Evolutionary conservation across 768 basidiomycete genomes (phyloP).

Genomic region (Clitopilus hobsonii): DNA sequence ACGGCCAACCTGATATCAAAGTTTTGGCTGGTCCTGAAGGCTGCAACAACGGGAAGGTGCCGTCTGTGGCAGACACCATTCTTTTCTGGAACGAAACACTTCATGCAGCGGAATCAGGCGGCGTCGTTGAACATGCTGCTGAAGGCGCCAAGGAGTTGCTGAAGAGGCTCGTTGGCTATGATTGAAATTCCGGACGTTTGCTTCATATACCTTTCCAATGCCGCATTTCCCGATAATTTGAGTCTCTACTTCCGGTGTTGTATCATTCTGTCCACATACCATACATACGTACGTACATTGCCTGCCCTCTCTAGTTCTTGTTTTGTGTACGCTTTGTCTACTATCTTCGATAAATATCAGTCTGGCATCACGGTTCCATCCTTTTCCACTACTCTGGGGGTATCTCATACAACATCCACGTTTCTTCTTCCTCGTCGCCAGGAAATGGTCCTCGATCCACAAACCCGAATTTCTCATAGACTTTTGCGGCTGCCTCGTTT

Average conservation of each 20-base stretch:
- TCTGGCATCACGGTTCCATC: background rate
- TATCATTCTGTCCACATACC: background rate
- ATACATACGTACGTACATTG: background rate
- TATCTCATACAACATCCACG: background rate
- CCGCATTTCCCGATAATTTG: no score
- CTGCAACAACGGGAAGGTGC: conserved; percentile 24
- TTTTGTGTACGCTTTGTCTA: background rate
- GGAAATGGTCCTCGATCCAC: conserved; percentile 6
- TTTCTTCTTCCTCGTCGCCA: background rate
- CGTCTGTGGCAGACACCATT: background rate
- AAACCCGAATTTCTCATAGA: conserved; percentile 18
- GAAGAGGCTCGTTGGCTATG: background rate
- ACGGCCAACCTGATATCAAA: conserved; percentile 46
- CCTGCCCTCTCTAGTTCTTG: background rate
- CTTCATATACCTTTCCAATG: no score
- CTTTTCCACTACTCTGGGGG: background rate
- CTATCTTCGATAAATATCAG: background rate
- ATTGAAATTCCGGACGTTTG: background rate
- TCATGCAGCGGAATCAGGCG: background rate
- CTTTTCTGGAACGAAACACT: background rate
- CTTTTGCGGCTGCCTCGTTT: conserved; percentile 13
- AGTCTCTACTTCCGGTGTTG: no score
- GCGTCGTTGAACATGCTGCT: background rate
- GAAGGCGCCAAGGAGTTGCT: background rate
- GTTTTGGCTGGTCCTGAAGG: conserved; percentile 29